Evolutionary conservation across 2,329 filamentous ascomycete species (phyloP), one percentile per base, ranked within the genome.

Genomic region (Penicillium sp.): DNA sequence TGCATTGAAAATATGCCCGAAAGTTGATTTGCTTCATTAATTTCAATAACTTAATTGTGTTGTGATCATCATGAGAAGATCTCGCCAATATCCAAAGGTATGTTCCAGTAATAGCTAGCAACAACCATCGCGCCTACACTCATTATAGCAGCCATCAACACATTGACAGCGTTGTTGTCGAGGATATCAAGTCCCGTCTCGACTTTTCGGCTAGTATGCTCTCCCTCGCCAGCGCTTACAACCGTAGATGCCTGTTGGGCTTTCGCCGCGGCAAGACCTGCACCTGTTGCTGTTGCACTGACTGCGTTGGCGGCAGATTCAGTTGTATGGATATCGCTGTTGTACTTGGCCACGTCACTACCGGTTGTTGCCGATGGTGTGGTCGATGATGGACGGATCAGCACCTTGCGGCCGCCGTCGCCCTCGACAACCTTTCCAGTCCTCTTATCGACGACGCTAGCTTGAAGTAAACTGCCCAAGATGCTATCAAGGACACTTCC

Each of bases 131-230:
- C 89, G 4, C 87, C 83, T 18, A 91, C 62, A 68, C 90, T 96
- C 83, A 96, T 92, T 4, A 80, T 79, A 14, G 84, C 80, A 0
- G 93, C 92, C 93, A 97, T 97, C 56, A 93, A 71, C 57, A 97
- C 84, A 71, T 99, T 99, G 65, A 99, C 91, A 55, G 90, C 89
- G 71, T 99, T 99, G 72, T 99, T 99, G 72, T 96, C 91, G 57
- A 99, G 77, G 60, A 95, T 71, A 69, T 96, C 83, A 75, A 79
- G 51, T 69, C 85, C 91, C 63, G 79, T 88, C 73, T 89, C 84
- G 6, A 87, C 73, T 5, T 85, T 76, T 18, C 88, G 78, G 52
- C 85, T 86, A 18, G 26, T 21, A 1, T 54, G 50, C 59, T 87
- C 82, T 64, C 79, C 79, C 56, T 79, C 59, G 9, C 28, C 30